These are phyloP conservation scores for Leptomonas pyrrhocoris DNA, from an alignment of 208 protist species.

Conservation along the genomic window DNA sequence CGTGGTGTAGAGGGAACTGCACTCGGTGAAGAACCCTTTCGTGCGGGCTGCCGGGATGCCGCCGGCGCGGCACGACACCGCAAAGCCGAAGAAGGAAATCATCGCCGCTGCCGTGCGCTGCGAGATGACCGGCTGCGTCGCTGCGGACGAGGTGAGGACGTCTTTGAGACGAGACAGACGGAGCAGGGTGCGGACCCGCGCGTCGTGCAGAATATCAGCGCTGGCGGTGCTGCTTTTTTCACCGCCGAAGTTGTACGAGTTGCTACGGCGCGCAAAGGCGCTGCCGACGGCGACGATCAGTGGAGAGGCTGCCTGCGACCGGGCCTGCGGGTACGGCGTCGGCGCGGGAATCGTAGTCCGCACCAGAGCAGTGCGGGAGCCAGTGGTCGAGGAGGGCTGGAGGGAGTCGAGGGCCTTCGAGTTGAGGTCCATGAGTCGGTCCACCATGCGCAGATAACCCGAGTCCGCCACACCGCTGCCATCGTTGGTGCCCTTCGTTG, in stretches of 20 bases:
- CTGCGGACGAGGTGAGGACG: conserved; percentile 16
- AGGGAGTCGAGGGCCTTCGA: conserved; percentile 34
- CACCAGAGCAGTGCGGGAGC: conserved; percentile 15
- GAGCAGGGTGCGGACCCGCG: conserved; percentile 66
- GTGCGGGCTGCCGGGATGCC: conserved; percentile 48
- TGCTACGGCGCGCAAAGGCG: conserved; percentile 7
- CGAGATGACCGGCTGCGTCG: conserved; percentile 30
- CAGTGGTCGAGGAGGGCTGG: conserved; percentile 12
- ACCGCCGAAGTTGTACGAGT: neutral
- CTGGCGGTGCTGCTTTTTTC: conserved; percentile 1
- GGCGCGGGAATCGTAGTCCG: conserved; percentile 3
- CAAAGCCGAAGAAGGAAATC: conserved; percentile 68
- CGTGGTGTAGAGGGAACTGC: conserved; percentile 55
- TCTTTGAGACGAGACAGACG: conserved; percentile 65
- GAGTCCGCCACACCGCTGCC: conserved; percentile 12
- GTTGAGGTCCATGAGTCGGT: conserved; percentile 34
- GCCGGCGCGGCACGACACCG: conserved; percentile 52
- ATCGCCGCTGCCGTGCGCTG: conserved; percentile 52
- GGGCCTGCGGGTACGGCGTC: neutral
- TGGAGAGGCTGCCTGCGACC: neutral
- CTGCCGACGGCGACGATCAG: neutral
- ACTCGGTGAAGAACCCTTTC: conserved; percentile 74
- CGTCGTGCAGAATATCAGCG: conserved; percentile 39
- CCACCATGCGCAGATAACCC: conserved; percentile 39
- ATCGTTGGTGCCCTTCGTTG: neutral